phyloP scores from a whole-genome alignment of 2,329 filamentous ascomycete genomes.

The Xylaria sp. region DNA sequence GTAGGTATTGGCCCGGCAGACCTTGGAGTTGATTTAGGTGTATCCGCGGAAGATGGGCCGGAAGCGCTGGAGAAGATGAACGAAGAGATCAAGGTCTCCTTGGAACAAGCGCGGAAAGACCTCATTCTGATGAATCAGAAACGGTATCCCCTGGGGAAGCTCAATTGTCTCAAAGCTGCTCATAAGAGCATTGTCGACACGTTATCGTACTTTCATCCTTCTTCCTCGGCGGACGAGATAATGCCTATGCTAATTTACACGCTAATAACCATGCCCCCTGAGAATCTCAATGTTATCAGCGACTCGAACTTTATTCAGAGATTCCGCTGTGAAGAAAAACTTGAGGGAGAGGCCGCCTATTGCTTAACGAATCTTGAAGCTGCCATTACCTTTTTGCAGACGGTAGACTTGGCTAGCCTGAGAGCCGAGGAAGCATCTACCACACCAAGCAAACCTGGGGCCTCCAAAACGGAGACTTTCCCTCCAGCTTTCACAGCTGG shows the following conservation, averaged over 20 bases:
- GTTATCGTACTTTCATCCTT: conserved; percentile 71
- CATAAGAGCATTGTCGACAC: conserved; percentile 97
- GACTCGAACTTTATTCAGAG: conserved; percentile 94
- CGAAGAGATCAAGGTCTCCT: conserved; percentile 76
- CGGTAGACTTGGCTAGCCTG: conserved; percentile 90
- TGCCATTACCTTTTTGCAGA: conserved; percentile 92
- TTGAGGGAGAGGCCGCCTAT: conserved; percentile 95
- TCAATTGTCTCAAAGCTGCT: conserved; percentile 85
- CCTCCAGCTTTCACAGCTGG: conserved; percentile 66
- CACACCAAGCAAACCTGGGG: conserved; percentile 71
- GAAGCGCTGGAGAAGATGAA: conserved; percentile 69
- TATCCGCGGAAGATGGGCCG: conserved; percentile 63
- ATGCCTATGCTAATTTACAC: conserved; percentile 97
- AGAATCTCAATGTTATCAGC: conserved; percentile 89
- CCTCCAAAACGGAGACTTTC: conserved; percentile 64
- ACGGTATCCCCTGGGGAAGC: conserved; percentile 88
- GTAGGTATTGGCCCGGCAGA: conserved; percentile 91
- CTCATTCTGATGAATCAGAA: conserved; percentile 86
- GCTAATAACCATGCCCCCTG: conserved; percentile 88
- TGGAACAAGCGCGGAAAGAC: conserved; percentile 76
- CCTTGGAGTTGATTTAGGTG: conserved; percentile 79
- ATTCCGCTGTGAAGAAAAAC: conserved; percentile 85
- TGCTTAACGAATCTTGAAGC: conserved; percentile 97
- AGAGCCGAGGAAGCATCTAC: conserved; percentile 81
- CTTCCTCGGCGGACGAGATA: conserved; percentile 96